Conservation (phyloP, 2,329 filamentous ascomycete genomes). For the Neonectria faginata region DNA sequence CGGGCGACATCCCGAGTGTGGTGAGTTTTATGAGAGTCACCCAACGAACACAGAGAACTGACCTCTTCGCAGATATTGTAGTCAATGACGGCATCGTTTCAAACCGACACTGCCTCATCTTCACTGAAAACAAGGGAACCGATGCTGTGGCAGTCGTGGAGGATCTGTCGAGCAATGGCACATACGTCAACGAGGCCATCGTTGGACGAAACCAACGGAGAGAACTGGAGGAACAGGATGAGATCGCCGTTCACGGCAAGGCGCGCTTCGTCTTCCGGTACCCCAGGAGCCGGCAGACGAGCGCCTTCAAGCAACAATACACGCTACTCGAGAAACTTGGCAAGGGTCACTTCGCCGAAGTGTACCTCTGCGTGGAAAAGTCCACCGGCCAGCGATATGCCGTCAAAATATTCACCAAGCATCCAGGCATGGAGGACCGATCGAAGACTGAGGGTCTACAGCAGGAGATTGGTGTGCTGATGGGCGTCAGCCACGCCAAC, state of each 20-base stretch:
- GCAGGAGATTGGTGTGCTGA: conserved; percentile 95
- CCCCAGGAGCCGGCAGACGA: conserved; percentile 78
- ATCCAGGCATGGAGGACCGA: conserved; percentile 82
- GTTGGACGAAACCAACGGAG: conserved; percentile 92
- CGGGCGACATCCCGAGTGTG: conserved; percentile 93
- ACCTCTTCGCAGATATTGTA: conserved; percentile 67
- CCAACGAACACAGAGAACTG: conserved; percentile 9
- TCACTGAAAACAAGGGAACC: conserved; percentile 68
- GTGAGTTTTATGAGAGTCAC: conserved; percentile 62
- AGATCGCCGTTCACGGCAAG: conserved; percentile 87
- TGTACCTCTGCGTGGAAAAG: conserved; percentile 91
- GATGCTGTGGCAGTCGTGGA: conserved; percentile 82
- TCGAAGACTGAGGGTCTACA: conserved; percentile 88
- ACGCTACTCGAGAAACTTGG: conserved; percentile 85
- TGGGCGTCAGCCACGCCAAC: conserved; percentile 96
- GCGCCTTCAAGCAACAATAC: conserved; percentile 88
- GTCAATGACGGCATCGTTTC: conserved; percentile 85
- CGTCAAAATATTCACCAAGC: conserved; percentile 94
- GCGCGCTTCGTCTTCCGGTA: conserved; percentile 94
- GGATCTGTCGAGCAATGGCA: conserved; percentile 95
- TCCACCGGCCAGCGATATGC: conserved; percentile 84
- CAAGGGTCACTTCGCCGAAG: conserved; percentile 94
- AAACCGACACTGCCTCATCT: conserved; percentile 83
- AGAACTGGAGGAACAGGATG: conserved; percentile 89
- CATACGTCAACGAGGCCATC: conserved; percentile 92